phyloP scores from a whole-genome alignment of 495 filamentous ascomycete species.

The Cudoniella acicularis region DNA sequence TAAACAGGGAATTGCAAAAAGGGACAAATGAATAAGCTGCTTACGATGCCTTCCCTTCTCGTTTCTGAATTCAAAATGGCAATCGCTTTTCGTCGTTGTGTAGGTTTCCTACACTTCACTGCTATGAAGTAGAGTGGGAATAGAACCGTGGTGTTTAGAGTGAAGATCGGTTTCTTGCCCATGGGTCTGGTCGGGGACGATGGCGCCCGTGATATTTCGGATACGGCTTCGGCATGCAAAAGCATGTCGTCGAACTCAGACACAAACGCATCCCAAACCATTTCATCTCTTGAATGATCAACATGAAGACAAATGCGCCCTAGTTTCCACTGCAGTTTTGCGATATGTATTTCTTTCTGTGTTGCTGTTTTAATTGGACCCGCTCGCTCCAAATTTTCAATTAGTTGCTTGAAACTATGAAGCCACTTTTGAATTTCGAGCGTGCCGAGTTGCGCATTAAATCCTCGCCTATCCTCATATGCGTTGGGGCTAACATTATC shows the following conservation, averaged over 20 bases:
- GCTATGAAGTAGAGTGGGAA: conserved; percentile 3
- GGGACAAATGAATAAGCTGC: no score
- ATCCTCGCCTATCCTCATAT: not conserved
- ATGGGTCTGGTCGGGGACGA: not conserved
- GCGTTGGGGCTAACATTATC: not conserved
- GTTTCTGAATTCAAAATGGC: not conserved
- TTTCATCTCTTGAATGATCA: not conserved
- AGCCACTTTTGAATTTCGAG: not conserved
- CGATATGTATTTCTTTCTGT: not conserved
- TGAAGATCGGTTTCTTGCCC: not conserved
- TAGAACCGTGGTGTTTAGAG: not conserved
- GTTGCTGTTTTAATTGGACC: not conserved
- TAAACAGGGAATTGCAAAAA: no score
- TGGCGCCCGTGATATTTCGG: not conserved
- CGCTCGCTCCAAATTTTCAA: not conserved
- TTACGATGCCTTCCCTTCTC: not conserved
- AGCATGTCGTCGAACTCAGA: conserved; percentile 1
- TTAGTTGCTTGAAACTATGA: not conserved
- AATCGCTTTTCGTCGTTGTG: not conserved
- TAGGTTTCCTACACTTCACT: not conserved
- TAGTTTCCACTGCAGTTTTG: not conserved
- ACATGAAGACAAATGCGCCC: not conserved
- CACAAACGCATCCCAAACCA: conserved; percentile 1
- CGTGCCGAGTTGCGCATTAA: not conserved
- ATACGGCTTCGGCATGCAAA: not conserved